Conservation (phyloP, 768 basidiomycete species). For the Boletus rubescentipes region DNA sequence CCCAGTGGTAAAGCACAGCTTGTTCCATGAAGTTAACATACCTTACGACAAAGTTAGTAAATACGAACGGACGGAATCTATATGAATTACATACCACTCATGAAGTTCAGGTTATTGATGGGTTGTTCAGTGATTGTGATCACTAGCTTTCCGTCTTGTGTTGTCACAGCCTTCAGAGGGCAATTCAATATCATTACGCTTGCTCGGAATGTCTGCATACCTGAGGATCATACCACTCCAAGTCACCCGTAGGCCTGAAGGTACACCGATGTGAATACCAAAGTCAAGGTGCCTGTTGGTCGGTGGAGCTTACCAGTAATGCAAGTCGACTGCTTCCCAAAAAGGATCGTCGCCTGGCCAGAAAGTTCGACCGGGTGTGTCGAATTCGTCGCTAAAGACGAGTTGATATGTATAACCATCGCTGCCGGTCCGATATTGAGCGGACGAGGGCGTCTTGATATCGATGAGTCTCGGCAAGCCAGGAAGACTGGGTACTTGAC, state of each 20-base stretch:
- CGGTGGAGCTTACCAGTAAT: conserved; percentile 62
- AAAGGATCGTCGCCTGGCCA: conserved; percentile 80
- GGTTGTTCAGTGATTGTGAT: conserved; percentile 72
- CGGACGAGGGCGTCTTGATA: conserved; percentile 63
- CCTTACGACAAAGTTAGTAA: conserved; percentile 34
- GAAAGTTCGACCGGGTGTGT: conserved; percentile 68
- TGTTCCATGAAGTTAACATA: conserved; percentile 88
- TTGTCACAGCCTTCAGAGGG: conserved; percentile 57
- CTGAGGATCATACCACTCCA: conserved; percentile 83
- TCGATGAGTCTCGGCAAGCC: conserved; percentile 75
- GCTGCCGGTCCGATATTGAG: conserved; percentile 55
- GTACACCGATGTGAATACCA: conserved; percentile 6
- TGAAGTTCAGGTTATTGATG: conserved; percentile 81
- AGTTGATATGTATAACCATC: conserved; percentile 82
- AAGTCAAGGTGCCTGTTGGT: not conserved
- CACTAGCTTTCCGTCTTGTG: conserved; percentile 72
- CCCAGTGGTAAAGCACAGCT: conserved; percentile 91
- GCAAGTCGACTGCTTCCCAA: conserved; percentile 84
- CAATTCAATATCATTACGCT: conserved; percentile 1
- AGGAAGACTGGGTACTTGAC: conserved; percentile 80
- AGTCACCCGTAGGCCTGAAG: conserved; percentile 61
- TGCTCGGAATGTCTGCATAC: conserved; percentile 35
- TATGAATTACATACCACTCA: conserved; percentile 54
- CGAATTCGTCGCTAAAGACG: conserved; percentile 89
- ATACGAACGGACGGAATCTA: not conserved